Base-by-base conservation (phyloP, 345 rosid genomes). In the Arabis hirsuta region DNA sequence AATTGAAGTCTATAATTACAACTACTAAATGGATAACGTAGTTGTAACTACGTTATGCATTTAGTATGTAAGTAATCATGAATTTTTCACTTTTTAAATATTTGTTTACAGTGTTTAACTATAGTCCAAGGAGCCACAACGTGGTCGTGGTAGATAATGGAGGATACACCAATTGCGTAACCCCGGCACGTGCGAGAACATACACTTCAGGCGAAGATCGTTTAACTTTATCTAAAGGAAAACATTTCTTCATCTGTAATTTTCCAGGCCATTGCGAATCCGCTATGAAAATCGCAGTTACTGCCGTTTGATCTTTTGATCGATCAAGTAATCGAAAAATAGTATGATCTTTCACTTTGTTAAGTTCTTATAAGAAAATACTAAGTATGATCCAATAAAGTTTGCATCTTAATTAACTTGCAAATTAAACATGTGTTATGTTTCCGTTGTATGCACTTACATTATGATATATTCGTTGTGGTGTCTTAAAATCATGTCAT, bases 231-330 rank as follows among this genome's bases (percentile, higher is more conserved):
- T 72, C 38, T 1, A 84, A 63, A 78, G 93, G 93, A 32, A 77
- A 59, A 46, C 80, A 80, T 62, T 83, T 55, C 68, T 86, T 88
- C 84, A 78, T 80, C 54, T 86, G 90, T 70, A 82, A 9, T 52
- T 52, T 75, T 12, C 4, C 67, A 26, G 76, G 79, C 6, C 90
- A 85, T 53, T 85, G 92, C 27, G 73, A 82, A 55, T 22, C 75
- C 57, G 82, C 58, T 26, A 85, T 85, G 88, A 88, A 88, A 64
- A 77, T 87, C 48, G 82, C 89, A 14, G 46, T 82, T 36, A 78
- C 44, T 48, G 88, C 84, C 3, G 76, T 14, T 38, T 81, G 73
- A 78, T 52, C 44, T 6, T 5, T 45, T 12, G 31, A 39, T 27
- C 27, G 11, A 38, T 62, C 46, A 12, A 61, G 43, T 19, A 54